phyloP scores from a whole-genome alignment of 2,329 filamentous ascomycete genomes.

The Elsinoe necatrix region DNA sequence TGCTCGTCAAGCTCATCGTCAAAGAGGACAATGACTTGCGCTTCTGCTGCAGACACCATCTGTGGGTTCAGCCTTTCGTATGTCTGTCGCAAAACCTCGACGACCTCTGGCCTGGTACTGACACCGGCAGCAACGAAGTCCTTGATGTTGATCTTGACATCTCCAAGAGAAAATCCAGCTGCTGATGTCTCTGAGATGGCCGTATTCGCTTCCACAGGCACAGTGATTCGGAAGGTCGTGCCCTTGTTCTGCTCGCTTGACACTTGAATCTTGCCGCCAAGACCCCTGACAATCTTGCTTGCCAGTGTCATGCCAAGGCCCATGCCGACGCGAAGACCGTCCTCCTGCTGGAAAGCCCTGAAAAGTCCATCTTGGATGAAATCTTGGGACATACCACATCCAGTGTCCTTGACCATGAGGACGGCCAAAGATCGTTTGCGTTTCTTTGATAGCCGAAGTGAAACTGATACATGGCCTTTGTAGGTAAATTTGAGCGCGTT shows the following conservation, averaged over 20 bases:
- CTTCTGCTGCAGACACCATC: background rate
- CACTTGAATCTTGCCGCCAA: conserved; percentile 23
- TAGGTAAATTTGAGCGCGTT: conserved; percentile 41
- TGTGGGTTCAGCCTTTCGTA: background rate
- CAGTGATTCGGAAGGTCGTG: background rate
- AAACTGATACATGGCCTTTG: conserved; percentile 31
- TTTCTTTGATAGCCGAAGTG: conserved; percentile 5
- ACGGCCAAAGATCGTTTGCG: conserved; percentile 11
- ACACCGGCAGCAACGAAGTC: background rate
- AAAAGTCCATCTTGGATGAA: conserved; percentile 27
- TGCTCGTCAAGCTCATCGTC: background rate
- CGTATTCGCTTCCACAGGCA: background rate
- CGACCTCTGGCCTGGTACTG: background rate
- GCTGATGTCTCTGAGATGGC: background rate
- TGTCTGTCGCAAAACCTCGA: background rate
- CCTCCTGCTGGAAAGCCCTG: conserved; percentile 29
- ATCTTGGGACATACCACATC: conserved; percentile 28
- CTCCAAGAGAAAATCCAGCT: background rate
- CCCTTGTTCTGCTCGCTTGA: background rate
- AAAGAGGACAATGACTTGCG: conserved; percentile 1
- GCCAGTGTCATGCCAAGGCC: conserved; percentile 31
- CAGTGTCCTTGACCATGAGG: conserved; percentile 25
- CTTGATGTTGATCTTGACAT: background rate
- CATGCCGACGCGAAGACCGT: conserved; percentile 27
- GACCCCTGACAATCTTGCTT: conserved; percentile 24